phyloP scores from a whole-genome alignment of 441 rosid genomes.

The Adansonia gregorii region DNA sequence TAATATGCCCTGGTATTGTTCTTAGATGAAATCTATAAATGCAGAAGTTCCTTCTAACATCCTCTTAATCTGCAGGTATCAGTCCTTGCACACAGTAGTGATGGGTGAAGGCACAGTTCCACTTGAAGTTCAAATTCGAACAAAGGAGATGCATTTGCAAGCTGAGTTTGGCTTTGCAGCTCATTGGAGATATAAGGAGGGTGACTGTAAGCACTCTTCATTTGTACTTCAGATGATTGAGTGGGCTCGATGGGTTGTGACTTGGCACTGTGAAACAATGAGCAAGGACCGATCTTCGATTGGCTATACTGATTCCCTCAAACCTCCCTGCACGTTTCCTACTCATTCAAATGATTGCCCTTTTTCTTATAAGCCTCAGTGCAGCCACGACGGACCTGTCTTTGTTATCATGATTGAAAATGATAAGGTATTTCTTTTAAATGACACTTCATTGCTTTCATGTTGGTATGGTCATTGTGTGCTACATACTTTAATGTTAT shows the following conservation, averaged over 20 bases:
- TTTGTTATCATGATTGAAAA: conserved; percentile 77
- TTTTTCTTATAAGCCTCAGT: conserved; percentile 65
- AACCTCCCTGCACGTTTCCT: conserved; percentile 76
- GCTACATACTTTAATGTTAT: neutral
- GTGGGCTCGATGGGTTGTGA: conserved; percentile 95
- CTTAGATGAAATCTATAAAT: conserved; percentile 9
- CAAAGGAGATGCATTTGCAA: conserved; percentile 92
- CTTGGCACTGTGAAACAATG: conserved; percentile 93
- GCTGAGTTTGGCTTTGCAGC: conserved; percentile 97
- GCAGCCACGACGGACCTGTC: conserved; percentile 70
- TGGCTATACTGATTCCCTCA: conserved; percentile 50
- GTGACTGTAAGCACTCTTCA: conserved; percentile 70
- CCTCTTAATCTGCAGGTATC: conserved; percentile 56
- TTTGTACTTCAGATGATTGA: conserved; percentile 96
- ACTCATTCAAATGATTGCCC: conserved; percentile 74
- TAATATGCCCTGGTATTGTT: neutral
- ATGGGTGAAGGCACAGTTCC: conserved; percentile 71
- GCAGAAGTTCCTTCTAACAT: conserved; percentile 28
- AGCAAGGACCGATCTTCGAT: conserved; percentile 58
- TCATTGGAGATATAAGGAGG: conserved; percentile 98
- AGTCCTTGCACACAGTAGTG: conserved; percentile 85
- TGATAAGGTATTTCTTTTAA: conserved; percentile 61
- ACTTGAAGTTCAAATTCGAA: conserved; percentile 92
- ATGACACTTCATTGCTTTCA: neutral
- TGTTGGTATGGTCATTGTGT: neutral